A percentile compares a stretch with the other conserved stretches of the same genome.
These are phyloP conservation scores for Xenosphaeropsis pyriputrescens DNA, from an alignment of 2,329 filamentous ascomycete species.

Conservation along the genomic window DNA sequence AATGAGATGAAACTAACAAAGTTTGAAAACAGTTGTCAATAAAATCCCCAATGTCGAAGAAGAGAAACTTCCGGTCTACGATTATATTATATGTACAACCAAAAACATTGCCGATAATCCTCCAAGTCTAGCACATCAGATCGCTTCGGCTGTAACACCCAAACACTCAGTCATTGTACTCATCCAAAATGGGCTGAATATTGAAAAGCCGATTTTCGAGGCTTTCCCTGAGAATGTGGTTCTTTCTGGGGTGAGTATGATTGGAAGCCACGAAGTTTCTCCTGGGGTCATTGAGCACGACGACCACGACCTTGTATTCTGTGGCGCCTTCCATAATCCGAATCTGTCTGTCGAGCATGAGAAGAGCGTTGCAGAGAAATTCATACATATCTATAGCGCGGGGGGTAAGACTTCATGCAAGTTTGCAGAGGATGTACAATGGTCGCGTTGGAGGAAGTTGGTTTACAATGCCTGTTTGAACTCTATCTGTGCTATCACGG, in stretches of 20 bases:
- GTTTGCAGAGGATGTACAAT: conserved; percentile 8
- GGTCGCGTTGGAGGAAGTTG: conserved; percentile 8
- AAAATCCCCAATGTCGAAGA: conserved; percentile 1
- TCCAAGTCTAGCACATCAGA: conserved; percentile 3
- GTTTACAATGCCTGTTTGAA: conserved; percentile 11
- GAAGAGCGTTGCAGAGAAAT: conserved; percentile 4
- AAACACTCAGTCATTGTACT: conserved; percentile 8
- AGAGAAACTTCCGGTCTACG: conserved; percentile 2
- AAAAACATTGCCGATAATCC: conserved; percentile 9
- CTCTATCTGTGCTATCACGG: conserved; percentile 8
- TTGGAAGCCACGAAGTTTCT: conserved; percentile 6
- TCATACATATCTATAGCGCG: conserved; percentile 7
- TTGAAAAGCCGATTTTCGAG: conserved; percentile 7
- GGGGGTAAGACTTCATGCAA: conserved; percentile 6
- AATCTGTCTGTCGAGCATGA: conserved; percentile 2
- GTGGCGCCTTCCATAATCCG: conserved; percentile 9
- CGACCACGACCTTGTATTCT: conserved; percentile 6
- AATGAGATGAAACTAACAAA: too few species aligned
- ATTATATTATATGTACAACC: conserved; percentile 9
- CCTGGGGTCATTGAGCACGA: conserved; percentile 6
- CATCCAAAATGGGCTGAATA: conserved; percentile 11
- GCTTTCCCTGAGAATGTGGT: conserved; percentile 8
- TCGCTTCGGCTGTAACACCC: conserved; percentile 7
- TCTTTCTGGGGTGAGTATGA: conserved; percentile 9
- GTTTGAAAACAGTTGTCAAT: not conserved